A percentile compares a stretch with the other conserved stretches of the same genome.
Conservation (phyloP, 495 filamentous ascomycete genomes). For the Annulohypoxylon nitens region DNA sequence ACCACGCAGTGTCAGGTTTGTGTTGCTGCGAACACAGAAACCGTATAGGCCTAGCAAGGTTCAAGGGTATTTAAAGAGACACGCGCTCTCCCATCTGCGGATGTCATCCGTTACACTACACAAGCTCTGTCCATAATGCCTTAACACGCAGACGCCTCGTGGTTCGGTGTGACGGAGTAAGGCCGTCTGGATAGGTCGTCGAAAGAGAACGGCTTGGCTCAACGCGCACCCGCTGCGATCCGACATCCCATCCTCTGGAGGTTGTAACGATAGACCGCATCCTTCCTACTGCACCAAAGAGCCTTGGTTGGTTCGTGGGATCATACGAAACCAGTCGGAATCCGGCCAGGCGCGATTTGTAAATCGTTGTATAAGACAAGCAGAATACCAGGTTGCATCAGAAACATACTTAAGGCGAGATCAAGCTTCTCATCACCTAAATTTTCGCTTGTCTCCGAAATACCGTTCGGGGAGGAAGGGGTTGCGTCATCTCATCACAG, state of each 20-base stretch:
- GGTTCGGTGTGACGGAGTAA: conserved; percentile 31
- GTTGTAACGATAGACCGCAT: background rate
- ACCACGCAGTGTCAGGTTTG: conserved; percentile 28
- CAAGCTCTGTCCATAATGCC: conserved; percentile 14
- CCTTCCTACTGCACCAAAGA: background rate
- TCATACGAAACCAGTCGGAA: background rate
- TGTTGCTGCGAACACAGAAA: conserved; percentile 21
- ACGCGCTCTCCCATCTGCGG: conserved; percentile 29
- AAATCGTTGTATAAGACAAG: conserved; percentile 1
- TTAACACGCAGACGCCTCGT: conserved; percentile 39
- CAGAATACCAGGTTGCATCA: background rate
- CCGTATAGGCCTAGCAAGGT: conserved; percentile 30
- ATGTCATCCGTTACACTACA: conserved; percentile 41
- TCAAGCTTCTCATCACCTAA: background rate
- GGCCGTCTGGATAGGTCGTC: conserved; percentile 12
- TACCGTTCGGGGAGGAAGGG: conserved; percentile 35
- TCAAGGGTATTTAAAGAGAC: conserved; percentile 41
- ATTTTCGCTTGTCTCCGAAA: conserved; percentile 25
- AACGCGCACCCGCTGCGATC: background rate
- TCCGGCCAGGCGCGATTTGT: background rate
- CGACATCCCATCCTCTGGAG: conserved; percentile 13
- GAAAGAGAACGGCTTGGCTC: conserved; percentile 13
- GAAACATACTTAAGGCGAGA: background rate
- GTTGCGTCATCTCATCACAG: conserved; percentile 31
- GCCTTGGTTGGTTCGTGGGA: background rate